These are phyloP conservation scores for Xylariaceae sp. DNA, from an alignment of 2,329 filamentous ascomycete genomes.

Conservation along the genomic window DNA sequence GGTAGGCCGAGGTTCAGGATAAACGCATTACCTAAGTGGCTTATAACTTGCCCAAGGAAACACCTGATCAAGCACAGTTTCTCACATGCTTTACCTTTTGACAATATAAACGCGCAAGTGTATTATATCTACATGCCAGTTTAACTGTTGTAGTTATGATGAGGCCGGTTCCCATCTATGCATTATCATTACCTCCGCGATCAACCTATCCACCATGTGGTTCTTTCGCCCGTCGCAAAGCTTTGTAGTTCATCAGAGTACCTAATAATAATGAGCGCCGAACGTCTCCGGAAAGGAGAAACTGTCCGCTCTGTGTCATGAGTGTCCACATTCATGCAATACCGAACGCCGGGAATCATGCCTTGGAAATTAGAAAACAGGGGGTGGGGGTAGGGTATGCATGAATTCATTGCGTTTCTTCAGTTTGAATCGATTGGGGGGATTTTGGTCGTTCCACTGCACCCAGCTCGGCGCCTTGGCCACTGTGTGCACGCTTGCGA, in stretches of 20 bases:
- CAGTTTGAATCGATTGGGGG: constrained; percentile 25
- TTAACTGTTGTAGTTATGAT: constrained; percentile 15
- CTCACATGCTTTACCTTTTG: background rate
- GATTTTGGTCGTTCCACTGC: constrained; percentile 33
- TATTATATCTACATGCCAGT: constrained; percentile 11
- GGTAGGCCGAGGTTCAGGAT: too few relatives aligned
- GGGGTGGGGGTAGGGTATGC: background rate
- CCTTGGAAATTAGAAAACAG: constrained; percentile 17
- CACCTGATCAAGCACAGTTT: background rate
- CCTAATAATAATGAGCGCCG: constrained; percentile 21
- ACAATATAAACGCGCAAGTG: constrained; percentile 2
- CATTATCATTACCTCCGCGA: constrained; percentile 22
- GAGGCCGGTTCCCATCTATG: constrained; percentile 15
- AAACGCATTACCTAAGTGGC: too few relatives aligned
- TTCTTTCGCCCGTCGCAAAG: constrained; percentile 3
- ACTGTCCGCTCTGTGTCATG: constrained; percentile 28
- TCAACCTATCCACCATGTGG: constrained; percentile 2
- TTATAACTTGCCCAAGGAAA: too few relatives aligned
- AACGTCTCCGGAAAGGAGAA: constrained; percentile 19
- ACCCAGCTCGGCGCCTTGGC: constrained; percentile 34
- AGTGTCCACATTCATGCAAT: constrained; percentile 21
- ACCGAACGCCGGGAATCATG: constrained; percentile 26
- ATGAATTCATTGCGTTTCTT: constrained; percentile 29
- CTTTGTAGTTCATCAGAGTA: constrained; percentile 1
- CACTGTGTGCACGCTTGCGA: constrained; percentile 35